phyloP scores from a whole-genome alignment of 768 basidiomycete species.

The Panus rudis region DNA sequence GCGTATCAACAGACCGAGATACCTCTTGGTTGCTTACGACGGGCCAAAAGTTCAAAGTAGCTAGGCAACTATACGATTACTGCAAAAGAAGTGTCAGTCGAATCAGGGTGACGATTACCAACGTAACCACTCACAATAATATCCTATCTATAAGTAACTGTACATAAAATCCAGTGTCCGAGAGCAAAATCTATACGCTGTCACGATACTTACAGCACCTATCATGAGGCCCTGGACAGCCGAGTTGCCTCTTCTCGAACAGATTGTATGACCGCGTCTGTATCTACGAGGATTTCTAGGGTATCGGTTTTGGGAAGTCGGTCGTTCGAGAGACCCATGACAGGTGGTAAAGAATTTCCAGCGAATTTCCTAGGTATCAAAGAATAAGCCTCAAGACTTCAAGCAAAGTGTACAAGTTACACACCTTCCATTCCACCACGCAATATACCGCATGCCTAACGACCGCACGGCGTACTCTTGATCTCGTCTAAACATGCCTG shows the following conservation, averaged over 20 bases:
- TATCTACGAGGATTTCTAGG: neutral
- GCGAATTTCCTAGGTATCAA: constrained; percentile 9
- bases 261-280: neutral
- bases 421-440: constrained; percentile 43
- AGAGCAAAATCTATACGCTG: no score
- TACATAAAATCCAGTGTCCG: no score
- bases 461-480: constrained; percentile 49
- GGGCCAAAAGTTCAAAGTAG: no score
- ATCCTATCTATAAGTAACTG: no score
- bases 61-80: no score
- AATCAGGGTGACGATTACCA: no score
- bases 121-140: no score
- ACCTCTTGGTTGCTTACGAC: no score
- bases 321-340: constrained; percentile 6
- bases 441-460: constrained; percentile 50
- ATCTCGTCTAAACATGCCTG: constrained; percentile 57
- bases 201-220: no score
- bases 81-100: no score
- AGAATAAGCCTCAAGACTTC: neutral
- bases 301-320: neutral
- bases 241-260: neutral
- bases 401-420: constrained; percentile 10
- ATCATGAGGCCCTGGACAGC: no score
- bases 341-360: constrained; percentile 7
- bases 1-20: no score